Base-by-base conservation (phyloP, 2,329 filamentous ascomycete genomes). In the Thielaviopsis punctulata region DNA sequence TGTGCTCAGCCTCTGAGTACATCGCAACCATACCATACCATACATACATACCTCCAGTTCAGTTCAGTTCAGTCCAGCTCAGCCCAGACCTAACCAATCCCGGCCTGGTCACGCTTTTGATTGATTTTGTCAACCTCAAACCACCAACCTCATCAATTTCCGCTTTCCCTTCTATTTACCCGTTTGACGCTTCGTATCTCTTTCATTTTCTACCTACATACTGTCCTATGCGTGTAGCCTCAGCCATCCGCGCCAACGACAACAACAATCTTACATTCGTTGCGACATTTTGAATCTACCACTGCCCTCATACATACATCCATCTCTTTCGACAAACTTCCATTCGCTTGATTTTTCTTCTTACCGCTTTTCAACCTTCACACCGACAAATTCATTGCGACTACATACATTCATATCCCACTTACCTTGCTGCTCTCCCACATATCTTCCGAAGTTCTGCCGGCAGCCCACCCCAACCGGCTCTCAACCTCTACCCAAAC, bases 401-500 rank as follows among this genome's bases (percentile, higher is more conserved):
- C 44, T 36, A 7, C 33, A 12, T 36, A 4, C 18, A 13, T 30
- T 23, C n/a, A 23, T 36, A 45, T 46, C 18, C n/a, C 36, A 18
- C 25, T 51, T 30, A 15, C 27, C 22, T 12, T 4, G 3, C 43
- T 44, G 33, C 10, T 23, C 39, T 41, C 23, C 23, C 36, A 49
- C 39, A 52, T 48, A 45, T 48, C 53, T 49, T 48, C 52, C 45
- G 44, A 54, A n/a, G 7, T 36, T 36, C 41, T 36, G 49, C 50
- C 45, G 48, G 48, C 30, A 25, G 41, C 36, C 51, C 36, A 36
- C 30, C 44, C 36, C 23, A 36, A 23, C 23, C 4, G 10, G 22
- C 33, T 9, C 13, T 41, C 52, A 21, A 48, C 22, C 45, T 22
- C 7, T 18, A 30, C 55, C 48, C 44, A 62, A 69, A 45, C 60